Evolutionary conservation across 176 grass and related monocot species (phyloP), one percentile per base, ranked within the genome.

Genomic region (Hordeum marinum): DNA sequence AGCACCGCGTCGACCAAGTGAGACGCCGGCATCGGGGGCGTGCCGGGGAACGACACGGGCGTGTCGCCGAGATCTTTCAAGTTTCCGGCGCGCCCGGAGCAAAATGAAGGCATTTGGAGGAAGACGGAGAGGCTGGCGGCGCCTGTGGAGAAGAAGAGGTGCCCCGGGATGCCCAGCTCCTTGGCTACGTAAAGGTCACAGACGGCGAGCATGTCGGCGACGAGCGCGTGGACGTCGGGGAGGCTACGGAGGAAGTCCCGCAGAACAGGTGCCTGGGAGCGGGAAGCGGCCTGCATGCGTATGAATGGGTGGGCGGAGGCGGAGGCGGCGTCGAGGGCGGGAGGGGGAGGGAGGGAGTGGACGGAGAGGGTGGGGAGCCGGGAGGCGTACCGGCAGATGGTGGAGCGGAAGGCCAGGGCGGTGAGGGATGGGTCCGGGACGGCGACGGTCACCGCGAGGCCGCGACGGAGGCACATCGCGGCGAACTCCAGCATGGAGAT

Each of bases 121-220:
- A 81, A 82, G 8, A 84, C 9, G 27, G 90, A 88, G 31, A 92
- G 87, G 60, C 70, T 77, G 21, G 65, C 29, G 13, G 84, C 87
- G 37, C 87, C 80, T 15, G 84, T 68, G 75, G 68, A 52, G 75
- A 41, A 87, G 76, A 90, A 87, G 11, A 90, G 6, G 84, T 87
- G 72, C 8, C 74, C 73, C 0, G 87, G 80, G 14, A 92, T 39
- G 2, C 78, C 73, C 63, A 90, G 67, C 50, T 87, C 50, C 6
- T 26, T 37, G 55, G 91, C 87, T 8, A 81, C 84, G 66, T 90
- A 84, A 32, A 89, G 50, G 17, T 80, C 84, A 39, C 64, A 76
- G 13, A 73, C 78, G 67, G 68, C 86, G 73, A 92, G 84, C 23
- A 90, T 77, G 85, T 90, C 91, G 23, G 86, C n/a, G 18, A 92